These are phyloP conservation scores for Purpureocillium takamizusanense DNA, from an alignment of 2,329 filamentous ascomycete genomes.

Conservation along the genomic window DNA sequence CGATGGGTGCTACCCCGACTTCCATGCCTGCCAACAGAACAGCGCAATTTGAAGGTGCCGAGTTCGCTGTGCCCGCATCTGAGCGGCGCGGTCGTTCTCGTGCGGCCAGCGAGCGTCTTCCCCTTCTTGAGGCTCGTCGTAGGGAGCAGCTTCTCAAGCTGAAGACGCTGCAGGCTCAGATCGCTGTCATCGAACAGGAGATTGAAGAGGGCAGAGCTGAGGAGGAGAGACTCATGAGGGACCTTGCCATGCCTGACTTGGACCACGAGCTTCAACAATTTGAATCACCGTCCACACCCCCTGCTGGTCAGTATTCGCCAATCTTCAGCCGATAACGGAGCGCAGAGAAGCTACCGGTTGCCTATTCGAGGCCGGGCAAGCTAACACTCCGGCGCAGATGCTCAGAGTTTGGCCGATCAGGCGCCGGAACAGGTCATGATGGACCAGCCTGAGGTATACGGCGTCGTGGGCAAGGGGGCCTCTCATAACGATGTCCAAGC, in stretches of 20 bases:
- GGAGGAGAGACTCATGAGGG: conserved; percentile 21
- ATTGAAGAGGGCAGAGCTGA: conserved; percentile 27
- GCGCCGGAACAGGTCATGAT: no score
- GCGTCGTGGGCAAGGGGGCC: no score
- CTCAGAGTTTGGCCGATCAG: no score
- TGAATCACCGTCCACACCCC: no score
- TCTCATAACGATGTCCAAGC: no score
- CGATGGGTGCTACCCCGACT: neutral
- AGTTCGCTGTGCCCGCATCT: neutral
- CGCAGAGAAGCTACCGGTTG: no score
- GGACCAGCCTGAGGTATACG: no score
- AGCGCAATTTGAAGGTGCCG: no score
- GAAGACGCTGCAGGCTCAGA: conserved; percentile 34
- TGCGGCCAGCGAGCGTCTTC: conserved; percentile 25
- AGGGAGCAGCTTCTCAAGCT: conserved; percentile 35
- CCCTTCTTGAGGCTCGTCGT: conserved; percentile 24
- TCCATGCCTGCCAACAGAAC: neutral
- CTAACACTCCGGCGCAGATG: no score
- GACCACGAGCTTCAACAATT: conserved; percentile 6
- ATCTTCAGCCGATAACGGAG: no score
- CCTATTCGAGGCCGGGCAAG: no score
- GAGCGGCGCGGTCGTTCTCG: conserved; percentile 19
- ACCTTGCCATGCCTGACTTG: conserved; percentile 12
- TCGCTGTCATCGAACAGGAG: conserved; percentile 39
- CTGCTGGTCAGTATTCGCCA: no score